Evolutionary conservation across 345 rosid genomes (phyloP).

Genomic region (Theobroma cacao): DNA sequence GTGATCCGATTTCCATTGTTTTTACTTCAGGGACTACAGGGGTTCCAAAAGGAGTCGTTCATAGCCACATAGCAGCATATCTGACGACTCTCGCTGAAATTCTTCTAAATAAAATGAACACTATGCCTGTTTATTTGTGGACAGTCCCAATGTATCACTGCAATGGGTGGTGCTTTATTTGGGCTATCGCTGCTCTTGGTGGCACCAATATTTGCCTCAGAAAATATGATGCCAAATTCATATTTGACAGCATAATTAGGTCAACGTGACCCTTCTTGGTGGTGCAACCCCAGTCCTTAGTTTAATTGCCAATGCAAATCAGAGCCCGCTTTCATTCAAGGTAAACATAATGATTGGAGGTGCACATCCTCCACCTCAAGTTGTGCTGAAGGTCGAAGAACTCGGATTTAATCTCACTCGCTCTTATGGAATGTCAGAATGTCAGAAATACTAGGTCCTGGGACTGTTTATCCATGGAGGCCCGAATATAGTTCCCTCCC

Average conservation of each 20-base stretch:
- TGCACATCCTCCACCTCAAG: background rate
- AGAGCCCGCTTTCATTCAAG: background rate
- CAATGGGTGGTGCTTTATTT: background rate
- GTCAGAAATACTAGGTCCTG: background rate
- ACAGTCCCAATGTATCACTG: conserved; percentile 1
- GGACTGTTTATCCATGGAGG: background rate
- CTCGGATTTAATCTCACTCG: conserved; percentile 1
- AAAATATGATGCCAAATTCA: background rate
- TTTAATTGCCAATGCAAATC: background rate
- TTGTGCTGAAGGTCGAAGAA: background rate
- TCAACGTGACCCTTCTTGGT: background rate
- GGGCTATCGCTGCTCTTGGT: background rate
- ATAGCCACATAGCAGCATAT: background rate
- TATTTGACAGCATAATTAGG: background rate
- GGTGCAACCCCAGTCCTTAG: background rate
- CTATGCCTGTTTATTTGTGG: background rate
- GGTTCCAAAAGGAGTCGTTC: background rate
- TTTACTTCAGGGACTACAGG: conserved; percentile 11
- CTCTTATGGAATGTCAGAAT: conserved; percentile 5
- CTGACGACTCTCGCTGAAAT: background rate
- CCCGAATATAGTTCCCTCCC: background rate
- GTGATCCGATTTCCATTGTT: background rate
- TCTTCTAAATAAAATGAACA: background rate
- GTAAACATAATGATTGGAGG: background rate
- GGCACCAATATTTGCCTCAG: conserved; percentile 7